phyloP scores from a whole-genome alignment of 768 basidiomycete species.

The Candolleomyces eurysporus region DNA sequence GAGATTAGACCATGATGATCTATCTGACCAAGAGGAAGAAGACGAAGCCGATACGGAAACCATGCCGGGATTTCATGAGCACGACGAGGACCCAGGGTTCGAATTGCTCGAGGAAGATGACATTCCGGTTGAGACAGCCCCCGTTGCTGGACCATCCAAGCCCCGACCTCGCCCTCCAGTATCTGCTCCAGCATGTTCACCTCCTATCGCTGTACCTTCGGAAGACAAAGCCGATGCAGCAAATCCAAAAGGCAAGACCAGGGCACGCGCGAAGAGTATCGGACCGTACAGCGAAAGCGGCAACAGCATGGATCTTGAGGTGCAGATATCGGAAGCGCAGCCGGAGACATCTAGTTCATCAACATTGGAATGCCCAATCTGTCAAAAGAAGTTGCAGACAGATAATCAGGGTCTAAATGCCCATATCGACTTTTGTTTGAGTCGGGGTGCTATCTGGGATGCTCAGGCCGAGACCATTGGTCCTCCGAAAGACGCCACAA shows the following conservation, averaged over 20 bases:
- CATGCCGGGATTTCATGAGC: constrained; percentile 56
- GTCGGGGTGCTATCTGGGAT: constrained; percentile 70
- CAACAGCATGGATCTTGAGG: neutral
- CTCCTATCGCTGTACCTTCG: neutral
- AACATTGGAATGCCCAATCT: constrained; percentile 62
- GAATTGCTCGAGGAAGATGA: constrained; percentile 19
- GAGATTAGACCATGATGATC: constrained; percentile 24
- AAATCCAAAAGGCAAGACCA: neutral
- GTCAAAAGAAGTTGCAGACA: constrained; percentile 54
- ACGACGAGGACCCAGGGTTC: constrained; percentile 38
- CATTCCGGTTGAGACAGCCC: constrained; percentile 17
- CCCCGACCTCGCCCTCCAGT: constrained; percentile 18
- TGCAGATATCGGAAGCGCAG: neutral
- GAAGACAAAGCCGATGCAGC: neutral
- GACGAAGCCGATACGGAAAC: constrained; percentile 28
- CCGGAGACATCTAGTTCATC: neutral
- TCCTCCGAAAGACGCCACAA: neutral
- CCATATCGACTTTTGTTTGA: constrained; percentile 90
- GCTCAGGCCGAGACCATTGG: constrained; percentile 49
- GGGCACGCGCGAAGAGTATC: neutral
- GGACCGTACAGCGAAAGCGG: neutral
- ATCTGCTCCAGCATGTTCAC: constrained; percentile 23
- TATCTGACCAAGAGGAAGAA: constrained; percentile 13
- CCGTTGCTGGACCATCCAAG: constrained; percentile 10
- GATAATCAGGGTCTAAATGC: constrained; percentile 80